Conservation (phyloP, 208 protist species). For the Eutreptiella sp. region DNA sequence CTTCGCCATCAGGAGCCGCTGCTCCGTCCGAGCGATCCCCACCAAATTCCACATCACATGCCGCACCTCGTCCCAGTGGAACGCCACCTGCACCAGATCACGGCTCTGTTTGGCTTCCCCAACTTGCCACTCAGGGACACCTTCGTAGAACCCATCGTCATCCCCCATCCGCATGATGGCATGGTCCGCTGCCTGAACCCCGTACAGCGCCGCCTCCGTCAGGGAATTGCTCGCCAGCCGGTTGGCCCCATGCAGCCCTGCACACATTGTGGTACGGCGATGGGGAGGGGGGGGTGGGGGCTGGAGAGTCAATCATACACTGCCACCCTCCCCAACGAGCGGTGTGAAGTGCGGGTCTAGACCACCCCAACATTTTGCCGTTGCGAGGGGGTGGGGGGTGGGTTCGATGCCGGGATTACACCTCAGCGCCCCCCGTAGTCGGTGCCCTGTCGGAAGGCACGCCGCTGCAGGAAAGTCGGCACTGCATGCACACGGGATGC, state of each 20-base stretch:
- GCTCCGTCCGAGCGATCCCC: conserved; percentile 19
- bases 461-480: too few species aligned
- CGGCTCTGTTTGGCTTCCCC: conserved; percentile 6
- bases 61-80: conserved; percentile 23
- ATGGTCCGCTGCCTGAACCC: conserved; percentile 20
- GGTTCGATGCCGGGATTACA: too few species aligned
- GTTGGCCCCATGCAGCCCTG: conserved; percentile 30
- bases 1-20: conserved; percentile 3
- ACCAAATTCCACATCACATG: conserved; percentile 35
- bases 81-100: conserved; percentile 4
- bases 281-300: not conserved
- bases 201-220: conserved; percentile 5
- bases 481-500: too few species aligned
- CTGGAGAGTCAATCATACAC: not conserved
- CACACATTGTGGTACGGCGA: conserved; percentile 8
- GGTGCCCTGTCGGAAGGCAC: too few species aligned
- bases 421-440: too few species aligned
- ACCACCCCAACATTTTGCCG: too few species aligned
- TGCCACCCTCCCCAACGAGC: too few species aligned
- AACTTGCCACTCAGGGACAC: not conserved
- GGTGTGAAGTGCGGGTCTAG: too few species aligned
- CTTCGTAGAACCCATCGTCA: conserved; percentile 20
- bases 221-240: conserved; percentile 30
- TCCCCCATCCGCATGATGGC: too few species aligned
- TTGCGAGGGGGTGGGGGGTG: too few species aligned